Conservation (phyloP, 2,329 filamentous ascomycete species). For the Boeremia lycopersici region DNA sequence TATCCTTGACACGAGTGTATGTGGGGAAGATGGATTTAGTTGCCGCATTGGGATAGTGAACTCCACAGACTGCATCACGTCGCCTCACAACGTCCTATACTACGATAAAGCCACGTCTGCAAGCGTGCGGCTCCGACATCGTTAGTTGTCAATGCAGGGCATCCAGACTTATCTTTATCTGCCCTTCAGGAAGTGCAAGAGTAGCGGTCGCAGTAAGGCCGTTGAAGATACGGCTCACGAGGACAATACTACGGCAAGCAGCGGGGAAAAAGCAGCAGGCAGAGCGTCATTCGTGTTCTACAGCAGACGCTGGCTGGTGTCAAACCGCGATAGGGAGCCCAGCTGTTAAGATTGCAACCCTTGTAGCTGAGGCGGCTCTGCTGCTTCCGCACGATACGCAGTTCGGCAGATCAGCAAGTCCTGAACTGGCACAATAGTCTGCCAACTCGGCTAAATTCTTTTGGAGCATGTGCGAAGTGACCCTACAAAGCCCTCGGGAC, state of each 20-base stretch:
- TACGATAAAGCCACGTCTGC: constrained; percentile 33
- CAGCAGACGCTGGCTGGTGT: constrained; percentile 8
- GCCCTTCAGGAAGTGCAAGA: not conserved
- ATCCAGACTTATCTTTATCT: constrained; percentile 8
- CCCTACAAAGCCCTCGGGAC: constrained; percentile 1
- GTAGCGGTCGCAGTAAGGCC: not conserved
- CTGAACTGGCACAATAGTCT: not conserved
- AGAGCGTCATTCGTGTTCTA: not conserved
- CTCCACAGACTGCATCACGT: constrained; percentile 26
- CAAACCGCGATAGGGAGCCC: not conserved
- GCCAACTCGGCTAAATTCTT: constrained; percentile 1
- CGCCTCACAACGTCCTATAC: constrained; percentile 25
- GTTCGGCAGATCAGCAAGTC: constrained; percentile 6
- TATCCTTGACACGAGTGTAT: constrained; percentile 10
- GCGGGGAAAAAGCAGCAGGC: not conserved
- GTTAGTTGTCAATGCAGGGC: constrained; percentile 8
- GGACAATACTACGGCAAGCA: constrained; percentile 1
- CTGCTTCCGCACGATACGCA: constrained; percentile 3
- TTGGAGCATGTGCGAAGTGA: not conserved
- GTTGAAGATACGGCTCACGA: constrained; percentile 16
- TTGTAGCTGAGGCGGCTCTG: constrained; percentile 12
- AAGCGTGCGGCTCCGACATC: constrained; percentile 19
- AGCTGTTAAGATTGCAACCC: not conserved
- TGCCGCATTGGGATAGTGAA: constrained; percentile 18
- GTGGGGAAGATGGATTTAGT: constrained; percentile 21